Evolutionary conservation across 1,139 yeast genomes (phyloP).

Genomic region (Petasospora rhodanensis): DNA sequence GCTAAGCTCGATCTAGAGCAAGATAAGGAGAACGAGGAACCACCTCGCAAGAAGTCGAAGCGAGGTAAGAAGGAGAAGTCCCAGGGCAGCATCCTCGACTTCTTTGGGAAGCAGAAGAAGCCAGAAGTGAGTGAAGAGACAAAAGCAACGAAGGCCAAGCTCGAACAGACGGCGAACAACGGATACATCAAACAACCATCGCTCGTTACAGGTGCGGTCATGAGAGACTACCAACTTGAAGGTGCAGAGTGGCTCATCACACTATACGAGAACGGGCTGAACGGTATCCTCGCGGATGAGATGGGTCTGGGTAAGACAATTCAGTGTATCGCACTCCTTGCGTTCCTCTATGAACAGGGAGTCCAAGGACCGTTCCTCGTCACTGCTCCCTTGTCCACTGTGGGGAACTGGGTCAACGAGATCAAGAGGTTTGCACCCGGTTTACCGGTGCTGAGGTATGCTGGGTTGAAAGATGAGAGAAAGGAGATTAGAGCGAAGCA

Average conservation of each 20-base stretch:
- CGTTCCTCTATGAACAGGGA: slow-evolving; percentile 75
- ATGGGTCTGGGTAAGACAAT: slow-evolving; percentile 96
- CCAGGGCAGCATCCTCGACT: slow-evolving; percentile 22
- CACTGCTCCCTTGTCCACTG: slow-evolving; percentile 84
- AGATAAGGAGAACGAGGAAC: slow-evolving; percentile 23
- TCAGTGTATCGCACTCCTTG: slow-evolving; percentile 75
- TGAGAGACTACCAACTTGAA: slow-evolving; percentile 82
- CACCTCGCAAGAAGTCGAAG: slow-evolving; percentile 18
- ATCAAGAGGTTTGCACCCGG: slow-evolving; percentile 68
- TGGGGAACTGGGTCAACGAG: slow-evolving; percentile 81
- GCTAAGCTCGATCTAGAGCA: neutral
- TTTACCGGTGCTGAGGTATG: slow-evolving; percentile 58
- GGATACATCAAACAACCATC: slow-evolving; percentile 51
- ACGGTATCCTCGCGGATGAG: slow-evolving; percentile 94
- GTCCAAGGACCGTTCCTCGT: slow-evolving; percentile 80
- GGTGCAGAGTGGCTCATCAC: slow-evolving; percentile 91
- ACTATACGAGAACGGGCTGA: slow-evolving; percentile 85
- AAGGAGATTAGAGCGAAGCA: slow-evolving; percentile 35
- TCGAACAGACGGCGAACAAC: slow-evolving; percentile 11
- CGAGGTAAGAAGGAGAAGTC: slow-evolving; percentile 2
- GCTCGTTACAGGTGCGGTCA: slow-evolving; percentile 56
- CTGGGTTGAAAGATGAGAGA: slow-evolving; percentile 60
- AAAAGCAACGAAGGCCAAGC: slow-evolving; percentile 18
- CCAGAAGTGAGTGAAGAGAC: slow-evolving; percentile 15
- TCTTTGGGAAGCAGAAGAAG: slow-evolving; percentile 18